A percentile compares a stretch with the other conserved stretches of the same genome.
Evolutionary conservation across 2,329 filamentous ascomycete species (phyloP).

Genomic region (Talaromyces islandicus): DNA sequence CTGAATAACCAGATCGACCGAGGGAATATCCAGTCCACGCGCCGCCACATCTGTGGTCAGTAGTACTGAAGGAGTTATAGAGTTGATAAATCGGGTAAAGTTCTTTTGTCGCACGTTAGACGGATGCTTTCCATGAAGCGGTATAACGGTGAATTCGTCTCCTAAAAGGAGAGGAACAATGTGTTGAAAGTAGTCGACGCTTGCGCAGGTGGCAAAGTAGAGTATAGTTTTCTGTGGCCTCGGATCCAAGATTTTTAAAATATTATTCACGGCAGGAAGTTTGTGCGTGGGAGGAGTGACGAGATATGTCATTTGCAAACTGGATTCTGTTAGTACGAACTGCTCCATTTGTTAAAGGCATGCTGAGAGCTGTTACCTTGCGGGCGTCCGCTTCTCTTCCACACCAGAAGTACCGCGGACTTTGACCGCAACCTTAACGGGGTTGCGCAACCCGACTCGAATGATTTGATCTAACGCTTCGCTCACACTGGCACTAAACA

Average conservation of each 20-base stretch:
- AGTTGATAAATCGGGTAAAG: conserved; percentile 71
- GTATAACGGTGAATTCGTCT: conserved; percentile 61
- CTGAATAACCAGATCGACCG: conserved; percentile 86
- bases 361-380: conserved; percentile 42
- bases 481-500: conserved; percentile 94
- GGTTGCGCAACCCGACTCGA: conserved; percentile 83
- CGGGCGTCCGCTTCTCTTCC: conserved; percentile 82
- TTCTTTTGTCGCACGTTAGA: conserved; percentile 84
- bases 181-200: conserved; percentile 88
- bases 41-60: conserved; percentile 91
- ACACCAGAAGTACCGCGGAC: conserved; percentile 71
- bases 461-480: conserved; percentile 93
- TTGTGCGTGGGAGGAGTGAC: conserved; percentile 72
- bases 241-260: conserved; percentile 65
- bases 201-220: conserved; percentile 88
- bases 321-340: conserved; percentile 14
- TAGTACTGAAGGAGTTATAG: conserved; percentile 70
- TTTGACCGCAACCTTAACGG: conserved; percentile 89
- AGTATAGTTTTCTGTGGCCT: conserved; percentile 79
- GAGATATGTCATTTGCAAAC: conserved; percentile 85
- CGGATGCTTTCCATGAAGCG: conserved; percentile 87
- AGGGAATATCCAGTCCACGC: conserved; percentile 82
- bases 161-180: conserved; percentile 70
- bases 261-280: conserved; percentile 63
- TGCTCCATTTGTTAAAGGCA: not conserved